Percentiles rank a stretch among this genome's conserved stretches.
Evolutionary conservation across 2,329 filamentous ascomycete genomes (phyloP).

Genomic region (Coleophoma eucalyptorum): DNA sequence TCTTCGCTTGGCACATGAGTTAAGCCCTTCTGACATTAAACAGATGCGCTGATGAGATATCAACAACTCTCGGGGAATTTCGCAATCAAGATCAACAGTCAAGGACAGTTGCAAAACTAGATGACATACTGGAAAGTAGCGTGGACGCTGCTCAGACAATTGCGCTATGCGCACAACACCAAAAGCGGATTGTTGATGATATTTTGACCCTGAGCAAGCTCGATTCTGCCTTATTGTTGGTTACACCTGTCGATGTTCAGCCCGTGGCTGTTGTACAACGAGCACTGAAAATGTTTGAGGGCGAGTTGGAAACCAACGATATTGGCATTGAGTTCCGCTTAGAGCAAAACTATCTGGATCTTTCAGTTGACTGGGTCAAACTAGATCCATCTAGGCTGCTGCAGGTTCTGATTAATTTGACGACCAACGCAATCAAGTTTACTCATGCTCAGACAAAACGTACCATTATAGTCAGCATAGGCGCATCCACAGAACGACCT

Average conservation of each 20-base stretch:
- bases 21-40: background rate
- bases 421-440: constrained; percentile 82
- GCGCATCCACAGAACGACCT: constrained; percentile 20
- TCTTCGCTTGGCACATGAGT: background rate
- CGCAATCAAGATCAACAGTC: constrained; percentile 10
- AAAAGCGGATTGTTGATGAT: constrained; percentile 69
- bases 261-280: constrained; percentile 63
- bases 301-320: constrained; percentile 67
- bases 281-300: constrained; percentile 75
- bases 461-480: constrained; percentile 38
- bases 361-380: constrained; percentile 68
- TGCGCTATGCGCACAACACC: constrained; percentile 70
- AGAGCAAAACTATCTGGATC: constrained; percentile 60
- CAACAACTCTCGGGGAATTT: constrained; percentile 31
- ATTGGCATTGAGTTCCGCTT: constrained; percentile 69
- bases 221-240: constrained; percentile 66
- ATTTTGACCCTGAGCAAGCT: constrained; percentile 65
- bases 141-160: constrained; percentile 81
- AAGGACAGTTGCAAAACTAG: constrained; percentile 32
- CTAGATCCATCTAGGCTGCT: constrained; percentile 74
- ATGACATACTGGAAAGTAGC: constrained; percentile 47
- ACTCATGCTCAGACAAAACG: constrained; percentile 61
- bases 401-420: constrained; percentile 78
- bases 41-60: constrained; percentile 67
- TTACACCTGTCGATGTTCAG: constrained; percentile 67